Percentiles rank a stretch among this genome's conserved stretches.
Evolutionary conservation across 306 rosid genomes (phyloP).

Genomic region (Pachyrhizus erosus): DNA sequence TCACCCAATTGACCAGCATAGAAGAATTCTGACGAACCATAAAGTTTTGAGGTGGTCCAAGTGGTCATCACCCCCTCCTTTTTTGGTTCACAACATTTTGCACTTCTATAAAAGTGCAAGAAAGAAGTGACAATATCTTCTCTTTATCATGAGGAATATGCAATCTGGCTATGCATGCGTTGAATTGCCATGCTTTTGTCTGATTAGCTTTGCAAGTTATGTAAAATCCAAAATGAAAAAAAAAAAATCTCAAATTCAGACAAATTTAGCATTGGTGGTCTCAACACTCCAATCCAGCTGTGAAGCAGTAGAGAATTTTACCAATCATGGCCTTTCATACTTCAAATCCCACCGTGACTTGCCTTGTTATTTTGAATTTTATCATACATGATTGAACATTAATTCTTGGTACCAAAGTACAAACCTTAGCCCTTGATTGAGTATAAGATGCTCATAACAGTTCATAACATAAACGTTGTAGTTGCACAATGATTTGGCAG

Average conservation of each 20-base stretch:
- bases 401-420: neutral
- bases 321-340: neutral
- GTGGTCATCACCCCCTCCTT: neutral
- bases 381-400: neutral
- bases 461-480: neutral
- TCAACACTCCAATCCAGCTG: slow-evolving; percentile 26
- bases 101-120: slow-evolving; percentile 36
- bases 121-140: slow-evolving; percentile 33
- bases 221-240: slow-evolving; percentile 18
- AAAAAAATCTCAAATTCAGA: slow-evolving; percentile 10
- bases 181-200: slow-evolving; percentile 37
- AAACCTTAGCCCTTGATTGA: neutral
- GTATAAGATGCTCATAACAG: neutral
- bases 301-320: slow-evolving; percentile 17
- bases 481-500: slow-evolving; percentile 5
- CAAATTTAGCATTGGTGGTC: slow-evolving; percentile 37
- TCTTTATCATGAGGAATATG: slow-evolving; percentile 36
- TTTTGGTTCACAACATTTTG: slow-evolving; percentile 36
- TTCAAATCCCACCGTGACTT: neutral
- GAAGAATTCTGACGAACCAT: slow-evolving; percentile 26
- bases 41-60: slow-evolving; percentile 32
- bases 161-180: slow-evolving; percentile 45
- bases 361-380: neutral
- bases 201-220: no score
- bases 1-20: slow-evolving; percentile 1